These are phyloP conservation scores for Diversispora epigaea DNA, from an alignment of 192 early-diverging fungal species.

Conservation along the genomic window DNA sequence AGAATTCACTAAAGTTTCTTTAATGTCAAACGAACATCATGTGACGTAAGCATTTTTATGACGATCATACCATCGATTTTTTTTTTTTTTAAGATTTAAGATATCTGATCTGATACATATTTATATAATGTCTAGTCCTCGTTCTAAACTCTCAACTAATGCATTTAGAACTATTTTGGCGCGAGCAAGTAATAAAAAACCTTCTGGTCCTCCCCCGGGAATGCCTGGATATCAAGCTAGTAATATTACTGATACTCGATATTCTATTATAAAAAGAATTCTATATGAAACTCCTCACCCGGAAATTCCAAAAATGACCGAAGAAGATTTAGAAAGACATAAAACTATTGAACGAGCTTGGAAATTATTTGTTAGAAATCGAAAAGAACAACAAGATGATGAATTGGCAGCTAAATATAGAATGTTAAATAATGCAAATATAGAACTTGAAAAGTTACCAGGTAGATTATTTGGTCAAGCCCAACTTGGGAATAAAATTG, in stretches of 20 bases:
- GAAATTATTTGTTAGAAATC: slow-evolving; percentile 54
- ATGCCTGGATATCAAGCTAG: not conserved
- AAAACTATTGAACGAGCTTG: slow-evolving; percentile 73
- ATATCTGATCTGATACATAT: too few relatives aligned
- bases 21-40: too few relatives aligned
- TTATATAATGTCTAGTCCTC: not conserved
- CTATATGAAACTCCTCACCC: slow-evolving; percentile 57
- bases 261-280: slow-evolving; percentile 71
- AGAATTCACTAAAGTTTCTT: too few relatives aligned
- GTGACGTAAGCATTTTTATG: too few relatives aligned
- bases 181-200: slow-evolving; percentile 8
- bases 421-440: slow-evolving; percentile 64
- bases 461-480: slow-evolving; percentile 63
- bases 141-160: not conserved
- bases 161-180: not conserved
- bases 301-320: slow-evolving; percentile 47
- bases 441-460: slow-evolving; percentile 61
- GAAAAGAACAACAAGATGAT: slow-evolving; percentile 45
- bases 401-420: slow-evolving; percentile 59
- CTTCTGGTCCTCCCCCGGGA: not conserved
- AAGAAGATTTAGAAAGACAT: slow-evolving; percentile 62
- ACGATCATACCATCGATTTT: too few relatives aligned
- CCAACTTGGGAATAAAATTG: slow-evolving; percentile 54
- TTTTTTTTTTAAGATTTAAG: too few relatives aligned
- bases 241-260: slow-evolving; percentile 50